Evolutionary conservation across 306 rosid species (phyloP).

Genomic region (Fragaria nilgerrensis): DNA sequence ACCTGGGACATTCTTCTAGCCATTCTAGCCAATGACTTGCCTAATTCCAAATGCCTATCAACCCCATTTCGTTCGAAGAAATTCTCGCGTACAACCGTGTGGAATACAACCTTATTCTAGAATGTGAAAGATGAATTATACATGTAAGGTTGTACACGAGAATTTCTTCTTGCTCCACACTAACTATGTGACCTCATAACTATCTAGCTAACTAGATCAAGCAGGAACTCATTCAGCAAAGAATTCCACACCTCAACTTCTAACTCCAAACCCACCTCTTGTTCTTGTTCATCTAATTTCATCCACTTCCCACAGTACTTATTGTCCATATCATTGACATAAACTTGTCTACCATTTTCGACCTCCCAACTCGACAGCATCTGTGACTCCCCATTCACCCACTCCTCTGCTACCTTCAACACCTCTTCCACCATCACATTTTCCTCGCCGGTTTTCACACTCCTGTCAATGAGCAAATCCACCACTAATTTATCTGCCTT

Average conservation of each 20-base stretch:
- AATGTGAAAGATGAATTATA: background rate
- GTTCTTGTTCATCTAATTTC: slow-evolving; percentile 26
- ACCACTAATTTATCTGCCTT: slow-evolving; percentile 44
- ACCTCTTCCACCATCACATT: background rate
- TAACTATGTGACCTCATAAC: background rate
- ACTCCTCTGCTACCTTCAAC: slow-evolving; percentile 46
- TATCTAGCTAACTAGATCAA: slow-evolving; percentile 37
- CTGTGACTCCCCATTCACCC: slow-evolving; percentile 44
- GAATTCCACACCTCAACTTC: slow-evolving; percentile 43
- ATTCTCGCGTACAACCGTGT: background rate
- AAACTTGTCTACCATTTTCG: slow-evolving; percentile 30
- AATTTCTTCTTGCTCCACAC: background rate
- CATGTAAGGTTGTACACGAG: background rate
- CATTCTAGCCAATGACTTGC: slow-evolving; percentile 28
- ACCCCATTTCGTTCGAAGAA: background rate
- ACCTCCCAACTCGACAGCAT: slow-evolving; percentile 59
- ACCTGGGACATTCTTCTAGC: slow-evolving; percentile 8
- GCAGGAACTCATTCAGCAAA: slow-evolving; percentile 46
- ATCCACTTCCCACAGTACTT: slow-evolving; percentile 41
- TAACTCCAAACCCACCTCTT: slow-evolving; percentile 36
- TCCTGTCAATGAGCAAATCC: slow-evolving; percentile 52
- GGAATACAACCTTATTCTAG: background rate
- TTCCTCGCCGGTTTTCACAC: slow-evolving; percentile 16
- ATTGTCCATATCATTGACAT: slow-evolving; percentile 59
- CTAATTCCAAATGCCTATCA: slow-evolving; percentile 5